Evolutionary conservation across 2,329 filamentous ascomycete genomes (phyloP), one percentile per base, ranked within the genome.

Genomic region (Emericellopsis atlantica): DNA sequence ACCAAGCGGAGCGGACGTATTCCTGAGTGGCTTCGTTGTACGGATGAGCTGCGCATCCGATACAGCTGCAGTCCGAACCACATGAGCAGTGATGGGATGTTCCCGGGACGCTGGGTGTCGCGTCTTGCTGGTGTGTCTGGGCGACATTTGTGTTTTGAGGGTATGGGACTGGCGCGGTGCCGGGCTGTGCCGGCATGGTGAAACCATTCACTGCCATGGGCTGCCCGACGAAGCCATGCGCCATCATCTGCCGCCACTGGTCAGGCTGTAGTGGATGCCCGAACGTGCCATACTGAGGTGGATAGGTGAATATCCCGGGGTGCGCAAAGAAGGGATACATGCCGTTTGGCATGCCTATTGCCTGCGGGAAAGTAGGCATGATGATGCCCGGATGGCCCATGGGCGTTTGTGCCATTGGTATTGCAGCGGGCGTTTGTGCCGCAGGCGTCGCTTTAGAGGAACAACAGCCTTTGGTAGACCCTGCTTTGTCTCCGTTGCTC

Each of bases 31-130:
- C 73, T 7, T 74, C 66, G 48, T 84, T 84, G 51, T 78, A 81
- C 11, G 80, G 77, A 53, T 84, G 79, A 3, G 74, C 74, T 5
- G 76, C 68, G 52, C 81, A 85, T 10, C 79, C 80, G 31, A 84
- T 62, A 51, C 81, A 85, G 48, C 78, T 70, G 48, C 81, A 85
- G 23, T 64, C 64, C 41, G 79, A 73, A 16, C 81, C 81, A 51
- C 81, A 85, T 37, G 66, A 65, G 49, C 81, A 85, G 41, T 57
- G 62, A 36, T 62, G 61, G 40, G 54, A 60, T 16, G 56, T 64
- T 48, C 56, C 60, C 4, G 49, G 43, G 4, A 49, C 43, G 41
- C n/a, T 48, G 49, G 18, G 33, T 43, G n/a, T 14, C 16, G 21
- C 37, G 12, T 29, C 21, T 39, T 29, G 22, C 32, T 32, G 15